These are phyloP conservation scores for Cercis canadensis DNA, from an alignment of 306 rosid species.

Conservation along the genomic window DNA sequence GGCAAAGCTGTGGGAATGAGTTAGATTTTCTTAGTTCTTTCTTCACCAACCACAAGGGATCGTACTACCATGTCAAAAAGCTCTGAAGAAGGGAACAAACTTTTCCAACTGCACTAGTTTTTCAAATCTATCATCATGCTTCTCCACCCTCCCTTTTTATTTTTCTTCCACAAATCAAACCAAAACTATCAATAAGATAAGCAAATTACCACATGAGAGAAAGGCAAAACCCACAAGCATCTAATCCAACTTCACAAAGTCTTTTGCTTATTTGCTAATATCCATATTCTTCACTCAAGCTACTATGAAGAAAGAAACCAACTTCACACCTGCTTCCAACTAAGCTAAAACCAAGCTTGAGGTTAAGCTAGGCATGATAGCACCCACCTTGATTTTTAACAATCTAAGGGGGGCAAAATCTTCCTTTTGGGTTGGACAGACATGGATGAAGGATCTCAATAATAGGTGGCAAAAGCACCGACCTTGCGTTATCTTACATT, in stretches of 20 bases:
- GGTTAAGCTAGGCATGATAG: conserved; percentile 34
- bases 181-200: conserved; percentile 33
- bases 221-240: conserved; percentile 30
- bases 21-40: conserved; percentile 38
- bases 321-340: conserved; percentile 46
- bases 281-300: neutral
- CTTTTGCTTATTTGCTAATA: neutral
- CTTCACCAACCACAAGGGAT: too few species aligned
- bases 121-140: conserved; percentile 46
- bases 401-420: conserved; percentile 36
- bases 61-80: conserved; percentile 61
- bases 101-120: conserved; percentile 53
- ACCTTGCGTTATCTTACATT: conserved; percentile 23
- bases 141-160: conserved; percentile 16
- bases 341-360: conserved; percentile 28
- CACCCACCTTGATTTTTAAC: conserved; percentile 34
- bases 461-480: conserved; percentile 55
- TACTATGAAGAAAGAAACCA: conserved; percentile 40
- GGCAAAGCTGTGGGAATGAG: conserved; percentile 43
- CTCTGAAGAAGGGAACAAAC: conserved; percentile 32
- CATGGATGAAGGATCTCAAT: conserved; percentile 33
- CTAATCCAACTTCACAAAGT: conserved; percentile 3
- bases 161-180: conserved; percentile 40
- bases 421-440: conserved; percentile 52
- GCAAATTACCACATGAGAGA: neutral